Percentiles rank a stretch among this genome's conserved stretches.
phyloP scores from a whole-genome alignment of 148 eudicot genomes.

The Rhododendron kiyosumense region DNA sequence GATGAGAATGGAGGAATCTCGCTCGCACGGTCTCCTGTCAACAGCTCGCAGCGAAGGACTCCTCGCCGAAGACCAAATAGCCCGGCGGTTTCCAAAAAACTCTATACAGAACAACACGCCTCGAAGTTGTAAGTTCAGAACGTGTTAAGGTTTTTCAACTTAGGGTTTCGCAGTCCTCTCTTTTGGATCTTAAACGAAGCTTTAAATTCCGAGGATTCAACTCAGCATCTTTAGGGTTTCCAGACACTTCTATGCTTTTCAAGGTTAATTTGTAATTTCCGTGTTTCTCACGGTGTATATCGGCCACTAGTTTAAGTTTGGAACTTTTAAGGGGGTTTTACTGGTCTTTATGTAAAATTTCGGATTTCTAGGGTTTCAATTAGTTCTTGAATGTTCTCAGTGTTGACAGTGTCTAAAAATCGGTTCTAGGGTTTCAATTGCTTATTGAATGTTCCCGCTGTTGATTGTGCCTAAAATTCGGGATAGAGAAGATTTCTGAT shows the following conservation, averaged over 20 bases:
- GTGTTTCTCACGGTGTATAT: not conserved
- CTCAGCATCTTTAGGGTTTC: not conserved
- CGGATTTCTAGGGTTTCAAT: not conserved
- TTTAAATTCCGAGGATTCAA: not conserved
- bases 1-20: constrained; percentile 39
- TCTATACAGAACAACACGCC: constrained; percentile 32
- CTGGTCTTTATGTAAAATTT: not conserved
- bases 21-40: constrained; percentile 18
- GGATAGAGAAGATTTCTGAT: not conserved
- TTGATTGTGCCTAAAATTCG: not conserved
- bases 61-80: constrained; percentile 28
- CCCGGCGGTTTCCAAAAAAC: constrained; percentile 28
- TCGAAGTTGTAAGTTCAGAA: constrained; percentile 59
- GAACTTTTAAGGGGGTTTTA: constrained; percentile 11
- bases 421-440: not conserved
- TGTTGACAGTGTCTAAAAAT: not conserved
- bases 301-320: not conserved
- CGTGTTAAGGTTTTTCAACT: constrained; percentile 9
- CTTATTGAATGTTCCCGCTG: not conserved
- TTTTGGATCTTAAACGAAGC: not conserved
- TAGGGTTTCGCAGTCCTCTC: not conserved
- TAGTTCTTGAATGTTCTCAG: not conserved
- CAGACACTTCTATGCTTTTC: not conserved
- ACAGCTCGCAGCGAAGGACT: constrained; percentile 14
- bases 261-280: not conserved